phyloP scores from a whole-genome alignment of 441 rosid species.

The Brassica hybrid region DNA sequence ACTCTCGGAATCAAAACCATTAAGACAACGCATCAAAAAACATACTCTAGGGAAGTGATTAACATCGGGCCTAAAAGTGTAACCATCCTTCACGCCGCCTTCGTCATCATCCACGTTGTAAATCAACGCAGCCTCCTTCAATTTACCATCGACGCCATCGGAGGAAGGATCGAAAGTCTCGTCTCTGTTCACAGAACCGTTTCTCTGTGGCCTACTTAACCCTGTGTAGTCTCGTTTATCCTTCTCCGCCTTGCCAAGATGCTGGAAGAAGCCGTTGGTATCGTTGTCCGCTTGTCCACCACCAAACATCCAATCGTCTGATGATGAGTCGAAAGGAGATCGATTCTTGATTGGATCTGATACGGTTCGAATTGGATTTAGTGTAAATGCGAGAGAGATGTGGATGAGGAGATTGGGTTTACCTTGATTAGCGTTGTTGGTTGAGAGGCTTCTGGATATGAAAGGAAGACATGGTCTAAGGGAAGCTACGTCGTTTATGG shows the following conservation, averaged over 20 bases:
- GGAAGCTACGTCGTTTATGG: conserved; percentile 38
- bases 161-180: conserved; percentile 48
- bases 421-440: conserved; percentile 51
- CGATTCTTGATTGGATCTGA: conserved; percentile 5
- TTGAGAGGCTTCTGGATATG: conserved; percentile 42
- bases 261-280: conserved; percentile 50
- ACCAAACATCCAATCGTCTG: conserved; percentile 57
- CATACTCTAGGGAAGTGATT: conserved; percentile 56
- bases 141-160: conserved; percentile 65
- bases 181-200: conserved; percentile 32
- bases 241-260: conserved; percentile 51
- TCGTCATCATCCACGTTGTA: conserved; percentile 55
- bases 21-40: neutral
- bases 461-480: conserved; percentile 25
- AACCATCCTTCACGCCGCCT: conserved; percentile 34
- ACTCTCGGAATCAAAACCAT: too few relatives aligned
- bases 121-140: conserved; percentile 55
- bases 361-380: conserved; percentile 3
- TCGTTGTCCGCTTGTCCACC: conserved; percentile 20
- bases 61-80: conserved; percentile 61
- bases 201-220: neutral
- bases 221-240: conserved; percentile 31
- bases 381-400: neutral
- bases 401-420: neutral
- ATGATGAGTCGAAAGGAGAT: neutral